These are phyloP conservation scores for Talaromyces marneffei DNA, from an alignment of 2,329 filamentous ascomycete genomes.

Conservation along the genomic window DNA sequence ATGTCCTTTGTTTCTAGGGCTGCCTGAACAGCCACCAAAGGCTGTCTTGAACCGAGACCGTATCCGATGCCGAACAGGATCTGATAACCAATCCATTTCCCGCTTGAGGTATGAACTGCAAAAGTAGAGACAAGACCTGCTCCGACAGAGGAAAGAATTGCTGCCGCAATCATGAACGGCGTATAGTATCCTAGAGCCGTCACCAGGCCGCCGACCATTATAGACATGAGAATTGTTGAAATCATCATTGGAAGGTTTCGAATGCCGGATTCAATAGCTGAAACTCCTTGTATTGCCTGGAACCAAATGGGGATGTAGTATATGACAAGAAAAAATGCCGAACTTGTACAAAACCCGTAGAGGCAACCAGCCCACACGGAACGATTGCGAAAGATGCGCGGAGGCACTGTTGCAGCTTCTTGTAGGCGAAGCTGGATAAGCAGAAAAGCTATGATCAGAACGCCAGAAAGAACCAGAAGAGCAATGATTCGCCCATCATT, in stretches of 20 bases:
- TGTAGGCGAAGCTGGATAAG: neutral
- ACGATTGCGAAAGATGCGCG: neutral
- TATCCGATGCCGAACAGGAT: constrained; percentile 23
- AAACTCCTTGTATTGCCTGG: constrained; percentile 12
- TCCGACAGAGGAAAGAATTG: constrained; percentile 19
- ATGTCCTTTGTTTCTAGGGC: constrained; percentile 23
- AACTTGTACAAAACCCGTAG: neutral
- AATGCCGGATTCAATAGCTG: constrained; percentile 35
- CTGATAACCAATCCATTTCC: constrained; percentile 28
- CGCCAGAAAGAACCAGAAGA: neutral
- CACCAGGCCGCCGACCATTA: constrained; percentile 24
- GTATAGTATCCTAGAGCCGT: constrained; percentile 21
- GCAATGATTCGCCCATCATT: neutral
- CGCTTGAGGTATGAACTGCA: neutral
- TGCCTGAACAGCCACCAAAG: constrained; percentile 21
- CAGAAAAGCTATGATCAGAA: neutral
- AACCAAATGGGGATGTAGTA: neutral
- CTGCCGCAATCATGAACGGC: constrained; percentile 23
- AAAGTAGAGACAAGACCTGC: constrained; percentile 12
- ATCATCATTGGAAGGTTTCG: constrained; percentile 41
- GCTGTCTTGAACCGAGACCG: constrained; percentile 21
- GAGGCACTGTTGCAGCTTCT: neutral
- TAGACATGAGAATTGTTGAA: constrained; percentile 22
- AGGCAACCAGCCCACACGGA: neutral
- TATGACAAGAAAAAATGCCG: neutral